A percentile compares a stretch with the other conserved stretches of the same genome.
phyloP scores from a whole-genome alignment of 345 rosid genomes.

The Brassica napus region DNA sequence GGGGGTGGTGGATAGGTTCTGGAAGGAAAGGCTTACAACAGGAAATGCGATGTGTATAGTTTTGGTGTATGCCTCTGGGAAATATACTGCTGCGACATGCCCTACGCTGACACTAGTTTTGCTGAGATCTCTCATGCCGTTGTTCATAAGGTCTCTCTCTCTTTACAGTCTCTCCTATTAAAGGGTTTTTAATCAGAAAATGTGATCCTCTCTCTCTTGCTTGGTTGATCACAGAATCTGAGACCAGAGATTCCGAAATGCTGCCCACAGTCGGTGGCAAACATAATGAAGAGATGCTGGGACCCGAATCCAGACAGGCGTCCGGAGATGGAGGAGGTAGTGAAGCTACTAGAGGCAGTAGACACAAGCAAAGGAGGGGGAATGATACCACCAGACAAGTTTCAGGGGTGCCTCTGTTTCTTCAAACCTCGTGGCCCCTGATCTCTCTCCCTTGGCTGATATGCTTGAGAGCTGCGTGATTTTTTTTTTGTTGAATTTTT shows the following conservation, averaged over 20 bases:
- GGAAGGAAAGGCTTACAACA: constrained; percentile 79
- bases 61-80: constrained; percentile 90
- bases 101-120: constrained; percentile 67
- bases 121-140: constrained; percentile 77
- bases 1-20: constrained; percentile 53
- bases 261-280: constrained; percentile 65
- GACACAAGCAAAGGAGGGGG: constrained; percentile 91
- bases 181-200: not conserved
- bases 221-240: constrained; percentile 50
- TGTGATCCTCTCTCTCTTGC: not conserved
- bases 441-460: constrained; percentile 1
- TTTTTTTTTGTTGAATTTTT: not conserved
- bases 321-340: constrained; percentile 81
- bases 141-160: constrained; percentile 56
- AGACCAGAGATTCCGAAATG: constrained; percentile 79
- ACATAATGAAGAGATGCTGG: constrained; percentile 81
- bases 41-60: constrained; percentile 85
- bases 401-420: constrained; percentile 67
- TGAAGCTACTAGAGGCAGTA: constrained; percentile 61
- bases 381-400: constrained; percentile 81
- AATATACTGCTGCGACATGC: constrained; percentile 88
- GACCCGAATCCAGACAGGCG: constrained; percentile 67
- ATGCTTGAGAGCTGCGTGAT: constrained; percentile 28
- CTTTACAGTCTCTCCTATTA: not conserved
- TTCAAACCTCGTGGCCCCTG: constrained; percentile 66